These are phyloP conservation scores for Candida sakaeoensis DNA, from an alignment of 805 yeast species.

Conservation along the genomic window DNA sequence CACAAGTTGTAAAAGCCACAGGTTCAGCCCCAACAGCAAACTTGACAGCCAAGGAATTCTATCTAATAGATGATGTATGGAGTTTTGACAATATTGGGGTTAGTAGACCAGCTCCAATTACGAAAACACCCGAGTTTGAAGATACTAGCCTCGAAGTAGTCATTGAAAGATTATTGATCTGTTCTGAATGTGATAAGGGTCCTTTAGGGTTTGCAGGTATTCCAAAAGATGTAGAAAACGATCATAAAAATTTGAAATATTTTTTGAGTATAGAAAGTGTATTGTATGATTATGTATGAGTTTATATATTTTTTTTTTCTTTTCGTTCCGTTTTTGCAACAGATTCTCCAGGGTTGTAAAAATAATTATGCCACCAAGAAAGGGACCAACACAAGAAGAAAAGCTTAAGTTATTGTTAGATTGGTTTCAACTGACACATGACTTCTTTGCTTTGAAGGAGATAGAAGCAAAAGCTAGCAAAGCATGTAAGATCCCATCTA, in stretches of 20 bases:
- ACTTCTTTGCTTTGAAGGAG: constrained; percentile 48
- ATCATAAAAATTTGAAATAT: constrained; percentile 38
- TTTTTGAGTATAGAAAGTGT: constrained; percentile 47
- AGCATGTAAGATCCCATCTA: constrained; percentile 45
- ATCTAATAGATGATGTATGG: constrained; percentile 60
- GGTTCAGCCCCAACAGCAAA: constrained; percentile 2
- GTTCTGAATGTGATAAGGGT: constrained; percentile 77
- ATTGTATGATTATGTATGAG: constrained; percentile 24
- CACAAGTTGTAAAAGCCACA: constrained; percentile 23
- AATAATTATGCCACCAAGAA: constrained; percentile 5
- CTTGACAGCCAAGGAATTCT: constrained; percentile 25
- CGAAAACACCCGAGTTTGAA: constrained; percentile 15
- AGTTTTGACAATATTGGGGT: constrained; percentile 79
- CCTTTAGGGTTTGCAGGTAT: constrained; percentile 69
- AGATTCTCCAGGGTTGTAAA: too few species aligned
- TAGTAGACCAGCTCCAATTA: constrained; percentile 39
- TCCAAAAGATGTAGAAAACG: constrained; percentile 18
- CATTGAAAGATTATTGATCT: constrained; percentile 54
- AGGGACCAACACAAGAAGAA: constrained; percentile 3
- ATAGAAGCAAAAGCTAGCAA: constrained; percentile 46
- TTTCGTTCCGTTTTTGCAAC: constrained; percentile 3
- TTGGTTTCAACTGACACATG: constrained; percentile 8
- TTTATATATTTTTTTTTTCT: not conserved
- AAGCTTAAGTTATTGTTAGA: not conserved
- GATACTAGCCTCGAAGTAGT: constrained; percentile 14